Evolutionary conservation across 1,284 basidiomycete genomes (phyloP), one percentile per base, ranked within the genome.

Genomic region (Lignosus rhinocerotis): DNA sequence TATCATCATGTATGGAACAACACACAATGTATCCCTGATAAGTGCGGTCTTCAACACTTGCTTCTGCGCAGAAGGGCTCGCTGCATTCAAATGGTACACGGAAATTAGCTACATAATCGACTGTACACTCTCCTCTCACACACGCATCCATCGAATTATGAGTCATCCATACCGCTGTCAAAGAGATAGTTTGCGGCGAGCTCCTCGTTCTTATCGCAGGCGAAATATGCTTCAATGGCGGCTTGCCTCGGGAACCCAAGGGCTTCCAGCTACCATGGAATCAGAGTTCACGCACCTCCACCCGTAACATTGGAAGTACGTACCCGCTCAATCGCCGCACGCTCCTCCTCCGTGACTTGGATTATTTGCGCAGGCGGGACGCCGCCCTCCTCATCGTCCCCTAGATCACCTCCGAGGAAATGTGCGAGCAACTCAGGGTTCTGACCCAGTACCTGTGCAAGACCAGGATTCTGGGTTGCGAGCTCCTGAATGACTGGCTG

Each of bases 171-270:
- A 36, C 78, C 78, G 60, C 78, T 73, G 64, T 96, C 94, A 67
- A 96, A 95, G 68, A 96, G 75, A 69, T 88, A 96, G 71, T 96
- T 96, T 19, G 95, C 95, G 2, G 95, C 94, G 43, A 96, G 76
- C 72, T 96, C 94, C 75, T 98, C 95, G 70, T 98, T 94, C 82
- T 93, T 95, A 73, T 94, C 95, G 73, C 94, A 97, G 6, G 88
- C 88, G 75, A 94, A 84, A 76, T 92, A 98, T 0, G 95, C 95
- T 73, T 96, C 86, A 44, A 94, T 76, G 5, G 83, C 94, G 0
- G 79, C 77, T 52, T 94, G 81, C 46, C 93, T 82, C 21, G 90
- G 75, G 74, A 98, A 98, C 1, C 95, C 95, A 54, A 98, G 85
- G 2, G 79, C 88, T 74, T 93, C 85, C 60, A 98, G 79, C 90